Base-by-base conservation (phyloP, 805 yeast species). In the Candida ovalis region DNA sequence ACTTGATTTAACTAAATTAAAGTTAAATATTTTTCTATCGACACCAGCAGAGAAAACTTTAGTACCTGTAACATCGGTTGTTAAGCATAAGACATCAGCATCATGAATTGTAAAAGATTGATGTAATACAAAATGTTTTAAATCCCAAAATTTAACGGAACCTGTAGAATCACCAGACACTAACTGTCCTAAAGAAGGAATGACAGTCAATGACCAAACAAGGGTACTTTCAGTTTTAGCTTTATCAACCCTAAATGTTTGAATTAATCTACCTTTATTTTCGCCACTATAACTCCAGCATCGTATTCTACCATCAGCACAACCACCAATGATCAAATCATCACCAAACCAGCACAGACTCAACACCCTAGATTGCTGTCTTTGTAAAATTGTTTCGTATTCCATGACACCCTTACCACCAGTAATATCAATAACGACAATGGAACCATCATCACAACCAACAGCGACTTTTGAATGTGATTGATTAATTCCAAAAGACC, bases 161-260 rank as follows among this genome's bases (percentile, higher is more conserved):
- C 99, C 99, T 1, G 97, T 92, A 5, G 97, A 90, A 69, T 94
- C 99, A 46, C 98, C 99, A 51, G 90, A 82, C n/a, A 88, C 95
- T 49, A 94, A 77, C 64, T 89, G 96, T 46, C 80, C 74, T 43
- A 78, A 77, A 38, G 72, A 63, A 4, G 85, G 81, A 49, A 91
- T 69, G 28, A 82, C 82, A 40, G 76, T 57, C 1, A 94, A 82
- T 32, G 89, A 76, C 99, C 99, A 94, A 7, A 94, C 94, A 52
- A 94, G 73, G 3, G 98, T 90, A 46, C 94, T 82, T 63, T 88
- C 97, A 30, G 79, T 79, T 60, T 84, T 83, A 21, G 92, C 78
- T 65, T 88, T 89, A 67, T 94, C 99, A 10, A 94, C 97, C 61
- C 89, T 83, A 88, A 94, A 82, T 2, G 96, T 84, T 22, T 87